phyloP scores from a whole-genome alignment of 768 basidiomycete genomes.

The Mycena rebaudengoi region DNA sequence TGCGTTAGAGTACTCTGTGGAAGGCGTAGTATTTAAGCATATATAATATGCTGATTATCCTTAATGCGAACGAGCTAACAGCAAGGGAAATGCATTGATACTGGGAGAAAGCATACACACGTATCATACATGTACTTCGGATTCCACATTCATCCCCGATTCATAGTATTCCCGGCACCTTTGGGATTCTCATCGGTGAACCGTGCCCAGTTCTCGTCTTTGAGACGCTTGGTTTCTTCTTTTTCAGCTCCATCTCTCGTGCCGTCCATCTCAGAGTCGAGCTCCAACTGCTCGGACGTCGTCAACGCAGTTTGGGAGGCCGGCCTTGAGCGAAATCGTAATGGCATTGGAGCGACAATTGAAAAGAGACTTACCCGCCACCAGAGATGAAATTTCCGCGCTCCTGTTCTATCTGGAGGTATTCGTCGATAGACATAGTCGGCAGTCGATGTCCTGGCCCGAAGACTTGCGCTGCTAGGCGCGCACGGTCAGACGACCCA shows the following conservation, averaged over 20 bases:
- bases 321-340: constrained; percentile 51
- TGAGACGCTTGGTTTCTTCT: constrained; percentile 77
- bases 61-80: too few species aligned
- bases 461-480: constrained; percentile 84
- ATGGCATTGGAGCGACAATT: constrained; percentile 1
- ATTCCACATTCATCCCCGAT: constrained; percentile 86
- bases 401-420: constrained; percentile 83
- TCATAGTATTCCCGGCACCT: constrained; percentile 98
- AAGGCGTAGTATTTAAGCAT: constrained; percentile 25
- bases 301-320: constrained; percentile 74
- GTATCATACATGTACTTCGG: too few species aligned
- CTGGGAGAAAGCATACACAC: not conserved
- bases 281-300: constrained; percentile 76
- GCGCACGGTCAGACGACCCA: constrained; percentile 69
- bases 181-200: constrained; percentile 87
- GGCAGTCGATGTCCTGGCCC: constrained; percentile 84
- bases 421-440: constrained; percentile 96
- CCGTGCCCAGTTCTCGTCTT: constrained; percentile 92
- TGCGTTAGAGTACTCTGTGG: constrained; percentile 21
- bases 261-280: constrained; percentile 89
- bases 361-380: constrained; percentile 71
- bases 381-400: constrained; percentile 89
- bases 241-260: constrained; percentile 71
- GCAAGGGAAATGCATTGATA: constrained; percentile 24
- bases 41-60: constrained; percentile 27